Evolutionary conservation across 2,329 filamentous ascomycete genomes (phyloP), one percentile per base, ranked within the genome.

Genomic region (Claviceps sp.): DNA sequence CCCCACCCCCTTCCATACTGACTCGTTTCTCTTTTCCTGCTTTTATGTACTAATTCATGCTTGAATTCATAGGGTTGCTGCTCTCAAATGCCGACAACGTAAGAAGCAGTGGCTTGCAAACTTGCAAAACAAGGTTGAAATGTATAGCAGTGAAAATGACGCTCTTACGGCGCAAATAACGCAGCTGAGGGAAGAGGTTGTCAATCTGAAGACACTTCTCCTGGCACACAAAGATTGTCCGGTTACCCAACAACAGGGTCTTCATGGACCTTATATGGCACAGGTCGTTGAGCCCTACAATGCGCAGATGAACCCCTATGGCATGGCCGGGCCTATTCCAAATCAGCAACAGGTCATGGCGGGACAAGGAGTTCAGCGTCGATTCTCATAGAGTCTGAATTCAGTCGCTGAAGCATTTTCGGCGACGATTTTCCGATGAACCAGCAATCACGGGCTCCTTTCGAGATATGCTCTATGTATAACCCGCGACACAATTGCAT

Each of bases 71-170:
- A 96, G 93, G 65, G 89, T 98, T 58, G 93, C 93, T 56, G 93
- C 93, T 3, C 75, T 98, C 54, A 98, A 98, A 65, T 98, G 93
- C 69, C 85, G 93, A 55, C 93, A 98, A 68, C 82, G 93, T 19
- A 98, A 98, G 77, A 98, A 98, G 77, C 93, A 97, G 66, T 98
- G 93, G 93, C 79, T 97, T 53, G 87, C 87, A 37, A 97, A 95
- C 60, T 77, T 98, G 1, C 93, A 98, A 67, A 81, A 81, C 52
- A 97, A 97, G 68, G 91, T 97, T 16, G 93, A 98, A 67, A 77
- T 95, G 58, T 97, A 89, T 64, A 90, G 85, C 56, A 84, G 78
- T 1, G 93, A 98, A 68, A 97, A 97, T 57, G 93, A 98, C 63
- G 82, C 82, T 1, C 76, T 98, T 38, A 87, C 84, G 17, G 77